Evolutionary conservation across 805 yeast species (phyloP).

Genomic region (Candida insectalens): DNA sequence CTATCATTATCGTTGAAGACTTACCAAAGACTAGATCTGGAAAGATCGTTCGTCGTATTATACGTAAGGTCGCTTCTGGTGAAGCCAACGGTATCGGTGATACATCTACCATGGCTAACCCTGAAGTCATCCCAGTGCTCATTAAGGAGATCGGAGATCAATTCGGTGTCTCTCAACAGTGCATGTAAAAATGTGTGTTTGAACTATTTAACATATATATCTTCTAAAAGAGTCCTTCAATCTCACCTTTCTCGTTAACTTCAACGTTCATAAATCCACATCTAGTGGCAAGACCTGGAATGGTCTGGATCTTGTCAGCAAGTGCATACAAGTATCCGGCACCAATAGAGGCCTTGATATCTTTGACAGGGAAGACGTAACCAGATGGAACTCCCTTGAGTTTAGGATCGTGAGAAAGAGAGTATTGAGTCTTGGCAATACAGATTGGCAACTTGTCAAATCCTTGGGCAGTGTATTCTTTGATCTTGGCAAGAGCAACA

Average conservation of each 20-base stretch:
- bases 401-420: slow-evolving; percentile 86
- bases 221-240: slow-evolving; percentile 75
- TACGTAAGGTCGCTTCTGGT: slow-evolving; percentile 85
- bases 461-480: slow-evolving; percentile 76
- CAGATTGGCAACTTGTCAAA: slow-evolving; percentile 88
- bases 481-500: slow-evolving; percentile 72
- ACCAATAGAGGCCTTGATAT: slow-evolving; percentile 89
- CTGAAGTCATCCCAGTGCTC: slow-evolving; percentile 70
- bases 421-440: slow-evolving; percentile 96
- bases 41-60: slow-evolving; percentile 95
- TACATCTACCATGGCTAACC: slow-evolving; percentile 79
- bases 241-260: slow-evolving; percentile 81
- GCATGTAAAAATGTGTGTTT: neutral
- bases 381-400: slow-evolving; percentile 94
- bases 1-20: slow-evolving; percentile 71
- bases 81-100: slow-evolving; percentile 94
- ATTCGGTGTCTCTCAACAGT: slow-evolving; percentile 25
- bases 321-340: slow-evolving; percentile 95
- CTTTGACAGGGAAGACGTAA: slow-evolving; percentile 89
- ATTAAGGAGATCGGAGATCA: slow-evolving; percentile 53
- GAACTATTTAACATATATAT: too few species aligned
- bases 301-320: slow-evolving; percentile 95
- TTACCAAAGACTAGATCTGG: slow-evolving; percentile 98
- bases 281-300: slow-evolving; percentile 94
- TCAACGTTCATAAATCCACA: slow-evolving; percentile 97